Evolutionary conservation across 2,329 filamentous ascomycete genomes (phyloP).

Genomic region (Fusarium sp.): DNA sequence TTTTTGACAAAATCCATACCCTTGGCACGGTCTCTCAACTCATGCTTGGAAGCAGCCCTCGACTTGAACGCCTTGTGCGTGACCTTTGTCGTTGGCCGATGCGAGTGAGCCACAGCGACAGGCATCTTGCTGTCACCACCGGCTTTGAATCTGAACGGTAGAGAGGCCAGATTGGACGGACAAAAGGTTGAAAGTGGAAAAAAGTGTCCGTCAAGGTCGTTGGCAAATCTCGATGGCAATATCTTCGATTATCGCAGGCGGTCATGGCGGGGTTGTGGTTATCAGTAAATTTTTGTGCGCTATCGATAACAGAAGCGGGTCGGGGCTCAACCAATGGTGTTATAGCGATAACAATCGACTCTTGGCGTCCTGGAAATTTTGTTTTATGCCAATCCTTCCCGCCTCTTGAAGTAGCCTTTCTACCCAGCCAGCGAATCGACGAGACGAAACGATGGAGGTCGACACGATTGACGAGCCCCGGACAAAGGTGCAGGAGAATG

Average conservation of each 20-base stretch:
- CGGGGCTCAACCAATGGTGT: constrained; percentile 38
- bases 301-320: constrained; percentile 51
- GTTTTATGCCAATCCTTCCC: constrained; percentile 40
- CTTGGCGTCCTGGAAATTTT: constrained; percentile 51
- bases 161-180: constrained; percentile 70
- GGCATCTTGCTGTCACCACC: constrained; percentile 81
- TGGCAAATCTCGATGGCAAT: constrained; percentile 39
- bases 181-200: constrained; percentile 7
- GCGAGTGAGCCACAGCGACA: constrained; percentile 79
- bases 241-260: constrained; percentile 43
- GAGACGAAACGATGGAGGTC: constrained; percentile 52
- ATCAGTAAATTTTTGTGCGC: constrained; percentile 54
- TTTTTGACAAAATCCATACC: constrained; percentile 61
- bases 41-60: constrained; percentile 87
- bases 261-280: constrained; percentile 54
- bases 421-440: constrained; percentile 29
- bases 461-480: constrained; percentile 51
- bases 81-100: constrained; percentile 91
- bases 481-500: constrained; percentile 60
- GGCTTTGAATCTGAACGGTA: constrained; percentile 91
- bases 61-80: constrained; percentile 93
- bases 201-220: constrained; percentile 17
- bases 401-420: constrained; percentile 24
- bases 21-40: constrained; percentile 86
- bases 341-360: constrained; percentile 41